phyloP scores from a whole-genome alignment of 2,329 filamentous ascomycete species.

The Achaetomium macrosporum region DNA sequence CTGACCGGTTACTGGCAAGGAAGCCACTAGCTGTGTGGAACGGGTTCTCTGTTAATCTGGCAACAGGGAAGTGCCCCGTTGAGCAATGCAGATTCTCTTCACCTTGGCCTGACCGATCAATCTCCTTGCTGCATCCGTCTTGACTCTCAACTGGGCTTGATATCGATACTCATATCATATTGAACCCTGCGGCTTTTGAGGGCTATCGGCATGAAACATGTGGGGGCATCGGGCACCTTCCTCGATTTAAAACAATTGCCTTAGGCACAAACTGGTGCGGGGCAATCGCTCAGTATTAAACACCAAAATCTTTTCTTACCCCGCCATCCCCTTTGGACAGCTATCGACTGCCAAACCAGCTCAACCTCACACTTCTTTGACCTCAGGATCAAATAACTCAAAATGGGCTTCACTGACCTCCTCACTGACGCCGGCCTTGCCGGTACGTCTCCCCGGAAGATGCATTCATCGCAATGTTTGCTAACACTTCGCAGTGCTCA shows the following conservation, averaged over 20 bases:
- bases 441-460: slow-evolving; percentile 15
- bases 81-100: too few species aligned
- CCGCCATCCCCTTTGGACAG: slow-evolving; percentile 15
- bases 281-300: slow-evolving; percentile 12
- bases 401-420: slow-evolving; percentile 28
- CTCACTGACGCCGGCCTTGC: slow-evolving; percentile 25
- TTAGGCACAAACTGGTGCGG: slow-evolving; percentile 16
- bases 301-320: slow-evolving; percentile 21
- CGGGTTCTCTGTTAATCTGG: too few species aligned
- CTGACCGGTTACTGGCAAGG: too few species aligned
- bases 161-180: too few species aligned
- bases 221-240: too few species aligned
- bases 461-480: neutral
- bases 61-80: too few species aligned
- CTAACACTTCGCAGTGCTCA: slow-evolving; percentile 22
- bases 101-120: neutral
- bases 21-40: too few species aligned
- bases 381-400: slow-evolving; percentile 13
- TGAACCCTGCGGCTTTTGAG: too few species aligned
- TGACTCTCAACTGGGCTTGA: too few species aligned
- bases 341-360: slow-evolving; percentile 6
- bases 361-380: slow-evolving; percentile 1
- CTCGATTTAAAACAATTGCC: slow-evolving; percentile 9
- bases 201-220: too few species aligned
- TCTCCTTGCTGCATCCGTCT: neutral